A percentile compares a stretch with the other conserved stretches of the same genome.
Conservation (phyloP, 176 grass and related monocot genomes). For the Chrysopogon serrulatus region DNA sequence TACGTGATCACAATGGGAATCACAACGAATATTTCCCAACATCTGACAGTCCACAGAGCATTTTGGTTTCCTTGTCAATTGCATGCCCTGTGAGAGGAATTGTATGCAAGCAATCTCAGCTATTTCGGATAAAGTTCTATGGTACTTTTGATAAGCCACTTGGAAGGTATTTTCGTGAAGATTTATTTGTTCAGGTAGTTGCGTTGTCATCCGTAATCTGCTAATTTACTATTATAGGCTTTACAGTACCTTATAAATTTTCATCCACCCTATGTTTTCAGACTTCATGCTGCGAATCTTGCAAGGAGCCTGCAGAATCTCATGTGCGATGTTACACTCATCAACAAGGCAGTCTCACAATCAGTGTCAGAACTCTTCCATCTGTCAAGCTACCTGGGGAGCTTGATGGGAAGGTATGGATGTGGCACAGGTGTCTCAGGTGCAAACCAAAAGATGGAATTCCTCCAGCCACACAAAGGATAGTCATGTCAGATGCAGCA, state of each 20-base stretch:
- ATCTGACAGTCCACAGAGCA: conserved; percentile 86
- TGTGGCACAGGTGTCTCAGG: conserved; percentile 95
- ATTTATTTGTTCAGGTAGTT: conserved; percentile 84
- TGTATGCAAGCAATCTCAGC: conserved; percentile 82
- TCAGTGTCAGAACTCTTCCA: conserved; percentile 62
- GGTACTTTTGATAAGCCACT: conserved; percentile 97
- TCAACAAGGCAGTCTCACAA: conserved; percentile 88
- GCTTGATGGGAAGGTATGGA: conserved; percentile 93
- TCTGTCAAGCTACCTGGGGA: conserved; percentile 68
- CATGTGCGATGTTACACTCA: conserved; percentile 95
- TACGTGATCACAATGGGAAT: conserved; percentile 40
- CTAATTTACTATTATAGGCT: neutral
- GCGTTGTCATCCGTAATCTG: neutral
- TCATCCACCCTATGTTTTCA: conserved; percentile 26
- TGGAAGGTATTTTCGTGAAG: conserved; percentile 89
- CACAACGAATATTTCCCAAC: conserved; percentile 57
- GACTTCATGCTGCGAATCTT: conserved; percentile 74
- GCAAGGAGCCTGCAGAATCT: conserved; percentile 82
- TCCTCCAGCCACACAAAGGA: conserved; percentile 62
- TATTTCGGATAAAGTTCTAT: conserved; percentile 96
- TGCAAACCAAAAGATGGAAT: conserved; percentile 76
- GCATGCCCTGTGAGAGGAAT: conserved; percentile 61
- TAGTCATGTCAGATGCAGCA: conserved; percentile 93
- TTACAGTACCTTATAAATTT: conserved; percentile 17
- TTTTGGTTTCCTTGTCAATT: conserved; percentile 90